phyloP scores from a whole-genome alignment of 352 stramenopile species.

The Globisporangium takayamanum region DNA sequence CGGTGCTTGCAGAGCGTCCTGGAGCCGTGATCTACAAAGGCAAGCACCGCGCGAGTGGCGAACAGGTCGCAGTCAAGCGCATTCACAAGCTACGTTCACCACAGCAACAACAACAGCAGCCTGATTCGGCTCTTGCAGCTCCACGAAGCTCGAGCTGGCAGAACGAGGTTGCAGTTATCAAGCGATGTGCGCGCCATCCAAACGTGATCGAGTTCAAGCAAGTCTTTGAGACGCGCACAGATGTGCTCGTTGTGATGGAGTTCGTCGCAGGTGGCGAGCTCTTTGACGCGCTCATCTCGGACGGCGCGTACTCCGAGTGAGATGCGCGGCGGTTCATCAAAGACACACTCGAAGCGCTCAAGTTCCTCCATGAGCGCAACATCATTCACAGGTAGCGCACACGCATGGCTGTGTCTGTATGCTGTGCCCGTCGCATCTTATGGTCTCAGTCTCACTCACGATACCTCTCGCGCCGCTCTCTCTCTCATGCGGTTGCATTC shows the following conservation, averaged over 20 bases:
- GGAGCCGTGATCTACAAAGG: constrained; percentile 46
- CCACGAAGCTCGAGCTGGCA: constrained; percentile 22
- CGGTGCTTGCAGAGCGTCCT: constrained; percentile 37
- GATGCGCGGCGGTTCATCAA: constrained; percentile 40
- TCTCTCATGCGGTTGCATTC: constrained; percentile 1
- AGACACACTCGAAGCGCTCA: constrained; percentile 52
- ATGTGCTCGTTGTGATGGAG: constrained; percentile 60
- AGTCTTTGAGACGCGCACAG: constrained; percentile 37
- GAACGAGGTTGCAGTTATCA: constrained; percentile 43
- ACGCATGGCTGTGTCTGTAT: constrained; percentile 9
- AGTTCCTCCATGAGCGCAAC: constrained; percentile 57
- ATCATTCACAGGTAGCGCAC: constrained; percentile 53
- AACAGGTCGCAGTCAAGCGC: constrained; percentile 51
- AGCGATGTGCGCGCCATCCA: constrained; percentile 36
- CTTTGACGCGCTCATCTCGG: constrained; percentile 62
- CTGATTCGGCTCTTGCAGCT: background rate
- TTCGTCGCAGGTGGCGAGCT: constrained; percentile 54
- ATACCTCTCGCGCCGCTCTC: background rate
- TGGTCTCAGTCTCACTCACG: background rate
- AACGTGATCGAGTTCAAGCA: constrained; percentile 54
- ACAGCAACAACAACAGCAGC: constrained; percentile 2
- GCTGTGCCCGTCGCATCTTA: constrained; percentile 9
- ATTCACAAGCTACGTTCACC: constrained; percentile 31
- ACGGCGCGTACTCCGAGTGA: constrained; percentile 74
- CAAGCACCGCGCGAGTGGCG: constrained; percentile 23